Evolutionary conservation across 768 basidiomycete genomes (phyloP), one percentile per base, ranked within the genome.

Genomic region (Collybiopsis luxurians): DNA sequence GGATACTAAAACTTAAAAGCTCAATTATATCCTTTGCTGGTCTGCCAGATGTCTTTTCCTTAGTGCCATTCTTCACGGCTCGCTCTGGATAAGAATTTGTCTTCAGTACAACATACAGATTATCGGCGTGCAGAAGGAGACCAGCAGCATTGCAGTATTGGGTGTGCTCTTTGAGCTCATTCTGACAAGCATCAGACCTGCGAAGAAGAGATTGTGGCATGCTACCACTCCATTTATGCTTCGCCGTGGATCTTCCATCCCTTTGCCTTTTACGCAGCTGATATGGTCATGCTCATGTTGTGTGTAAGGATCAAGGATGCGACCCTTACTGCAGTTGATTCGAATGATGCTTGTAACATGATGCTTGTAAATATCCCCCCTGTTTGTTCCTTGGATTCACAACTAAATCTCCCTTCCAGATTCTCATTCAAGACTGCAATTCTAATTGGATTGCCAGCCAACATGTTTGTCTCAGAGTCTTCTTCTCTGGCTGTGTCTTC

Each of bases 171-270:
- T 78, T 52, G 69, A 74, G 47, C 72, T 87, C 39, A 75, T 83
- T 15, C 64, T 87, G 21, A 75, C 80, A 1, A 81, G 79, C 15
- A 66, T 85, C 40, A 66, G 76, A 44, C 79, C 30, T 71, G 86
- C 39, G 24, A 54, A 40, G 42, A 67, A 73, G 54, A 67, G 64
- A 53, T 78, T 75, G 47, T 85, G 84, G 63, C 94, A 23, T 91
- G 90, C 65, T 90, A 92, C 65, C 95, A 96, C 64, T 91, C 94
- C 0, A 74, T 79, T 2, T 95, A 89, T 60, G 87, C 90, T 5
- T 54, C 77, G 0, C 91, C 92, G 1, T 96, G 92, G 91, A 87
- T 95, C 60, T 89, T 81, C 71, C 85, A 89, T 0, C 85, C 92
- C 1, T 70, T 92, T 17, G 90, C 87, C 0, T 83, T 95, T 51